Conservation (phyloP, 2,329 filamentous ascomycete genomes). For the Incumbomyces lentus region DNA sequence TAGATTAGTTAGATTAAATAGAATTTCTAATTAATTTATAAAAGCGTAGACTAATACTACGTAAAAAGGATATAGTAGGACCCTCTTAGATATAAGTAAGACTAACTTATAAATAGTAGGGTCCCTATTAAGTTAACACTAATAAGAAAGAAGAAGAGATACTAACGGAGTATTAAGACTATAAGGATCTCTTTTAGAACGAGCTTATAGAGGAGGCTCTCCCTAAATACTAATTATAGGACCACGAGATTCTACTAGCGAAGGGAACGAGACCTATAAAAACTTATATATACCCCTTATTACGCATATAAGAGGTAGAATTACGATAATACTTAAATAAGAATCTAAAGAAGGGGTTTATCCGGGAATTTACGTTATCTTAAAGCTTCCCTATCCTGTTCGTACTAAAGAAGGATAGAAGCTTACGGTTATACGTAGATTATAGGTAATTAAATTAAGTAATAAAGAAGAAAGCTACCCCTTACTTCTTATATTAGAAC, state of each 20-base stretch:
- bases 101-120: too few species aligned
- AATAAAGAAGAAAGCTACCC: conserved; percentile 1
- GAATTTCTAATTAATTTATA: too few species aligned
- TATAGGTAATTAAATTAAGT: neutral
- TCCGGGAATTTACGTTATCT: neutral
- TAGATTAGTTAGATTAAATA: too few species aligned
- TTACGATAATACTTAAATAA: neutral
- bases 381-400: neutral
- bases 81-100: too few species aligned
- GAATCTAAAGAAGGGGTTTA: neutral
- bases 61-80: too few species aligned
- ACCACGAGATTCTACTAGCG: neutral
- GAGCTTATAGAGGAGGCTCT: neutral
- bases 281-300: neutral
- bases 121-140: too few species aligned
- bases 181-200: neutral
- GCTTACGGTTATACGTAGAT: neutral
- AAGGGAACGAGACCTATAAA: neutral
- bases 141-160: too few species aligned
- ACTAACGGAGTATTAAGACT: neutral
- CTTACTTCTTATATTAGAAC: neutral
- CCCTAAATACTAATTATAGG: neutral
- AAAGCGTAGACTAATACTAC: too few species aligned
- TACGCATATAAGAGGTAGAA: neutral
- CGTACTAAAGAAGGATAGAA: conserved; percentile 1